Percentiles rank a stretch among this genome's conserved stretches.
These are phyloP conservation scores for Wickerhamia fluorescens DNA, from an alignment of 805 yeast genomes.

Conservation along the genomic window DNA sequence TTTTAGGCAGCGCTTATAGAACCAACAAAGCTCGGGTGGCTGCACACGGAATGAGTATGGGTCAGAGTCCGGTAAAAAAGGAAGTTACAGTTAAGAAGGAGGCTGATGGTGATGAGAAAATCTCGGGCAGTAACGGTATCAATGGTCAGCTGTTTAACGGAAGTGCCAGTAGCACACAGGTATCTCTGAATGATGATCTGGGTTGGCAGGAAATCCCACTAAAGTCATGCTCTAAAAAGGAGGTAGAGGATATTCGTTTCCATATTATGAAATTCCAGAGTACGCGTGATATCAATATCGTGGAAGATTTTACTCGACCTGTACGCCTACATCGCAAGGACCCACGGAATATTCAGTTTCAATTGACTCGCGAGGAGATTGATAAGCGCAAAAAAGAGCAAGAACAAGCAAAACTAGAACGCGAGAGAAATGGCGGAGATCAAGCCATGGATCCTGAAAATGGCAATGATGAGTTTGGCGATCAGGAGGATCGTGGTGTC, in stretches of 20 bases:
- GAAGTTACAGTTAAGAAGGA: constrained; percentile 23
- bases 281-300: constrained; percentile 64
- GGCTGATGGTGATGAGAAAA: constrained; percentile 2
- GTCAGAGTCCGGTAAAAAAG: constrained; percentile 16
- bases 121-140: constrained; percentile 1
- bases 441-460: constrained; percentile 10
- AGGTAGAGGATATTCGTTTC: constrained; percentile 63
- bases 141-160: neutral
- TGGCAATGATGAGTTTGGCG: constrained; percentile 6
- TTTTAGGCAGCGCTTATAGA: neutral
- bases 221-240: constrained; percentile 66
- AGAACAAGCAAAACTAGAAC: constrained; percentile 15
- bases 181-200: too few relatives aligned
- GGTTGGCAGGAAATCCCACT: constrained; percentile 52
- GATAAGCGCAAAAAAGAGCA: constrained; percentile 44
- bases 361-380: constrained; percentile 69
- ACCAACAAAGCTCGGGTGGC: neutral
- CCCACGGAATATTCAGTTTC: constrained; percentile 85
- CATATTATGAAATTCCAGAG: constrained; percentile 80
- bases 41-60: neutral
- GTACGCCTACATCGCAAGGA: constrained; percentile 88
- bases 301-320: constrained; percentile 67
- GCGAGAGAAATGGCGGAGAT: constrained; percentile 9
- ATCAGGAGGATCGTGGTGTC: constrained; percentile 7
- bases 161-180: too few relatives aligned